Conservation (phyloP, 2,329 filamentous ascomycete genomes). For the Xylaria digitata region DNA sequence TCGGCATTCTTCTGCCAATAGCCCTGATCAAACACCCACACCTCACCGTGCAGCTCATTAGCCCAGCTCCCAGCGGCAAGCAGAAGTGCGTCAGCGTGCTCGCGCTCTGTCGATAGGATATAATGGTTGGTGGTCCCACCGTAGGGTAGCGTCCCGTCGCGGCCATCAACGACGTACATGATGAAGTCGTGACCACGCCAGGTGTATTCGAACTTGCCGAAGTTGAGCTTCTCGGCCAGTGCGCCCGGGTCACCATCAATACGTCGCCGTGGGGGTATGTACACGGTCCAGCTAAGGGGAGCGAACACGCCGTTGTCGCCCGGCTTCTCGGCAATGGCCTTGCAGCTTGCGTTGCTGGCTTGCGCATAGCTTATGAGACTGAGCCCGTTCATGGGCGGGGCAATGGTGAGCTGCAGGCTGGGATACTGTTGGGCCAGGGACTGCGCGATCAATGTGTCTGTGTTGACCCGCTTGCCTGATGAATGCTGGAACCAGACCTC, state of each 20-base stretch:
- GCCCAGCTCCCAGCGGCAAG: slow-evolving; percentile 66
- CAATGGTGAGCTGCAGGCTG: slow-evolving; percentile 55
- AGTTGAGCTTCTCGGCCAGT: slow-evolving; percentile 51
- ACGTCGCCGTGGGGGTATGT: slow-evolving; percentile 56
- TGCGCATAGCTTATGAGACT: slow-evolving; percentile 58
- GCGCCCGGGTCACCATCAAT: slow-evolving; percentile 53
- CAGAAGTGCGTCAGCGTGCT: slow-evolving; percentile 62
- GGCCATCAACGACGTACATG: slow-evolving; percentile 57
- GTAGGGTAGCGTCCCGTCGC: slow-evolving; percentile 53
- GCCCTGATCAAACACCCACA: slow-evolving; percentile 74
- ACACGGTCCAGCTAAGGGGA: slow-evolving; percentile 54
- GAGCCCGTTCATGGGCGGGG: slow-evolving; percentile 47
- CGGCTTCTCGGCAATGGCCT: slow-evolving; percentile 43
- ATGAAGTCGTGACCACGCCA: slow-evolving; percentile 58
- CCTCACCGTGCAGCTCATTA: slow-evolving; percentile 68
- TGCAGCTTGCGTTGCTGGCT: slow-evolving; percentile 54
- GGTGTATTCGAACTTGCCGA: slow-evolving; percentile 57
- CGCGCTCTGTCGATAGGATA: slow-evolving; percentile 51
- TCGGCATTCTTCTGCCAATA: slow-evolving; percentile 71
- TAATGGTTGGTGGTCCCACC: slow-evolving; percentile 53
- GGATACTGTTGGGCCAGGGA: slow-evolving; percentile 59
- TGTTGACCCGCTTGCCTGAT: slow-evolving; percentile 55
- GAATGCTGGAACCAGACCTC: slow-evolving; percentile 56
- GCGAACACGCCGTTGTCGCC: slow-evolving; percentile 53
- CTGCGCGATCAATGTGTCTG: slow-evolving; percentile 56